These are phyloP conservation scores for Neurospora sp. DNA, from an alignment of 2,329 filamentous ascomycete genomes.

Conservation along the genomic window DNA sequence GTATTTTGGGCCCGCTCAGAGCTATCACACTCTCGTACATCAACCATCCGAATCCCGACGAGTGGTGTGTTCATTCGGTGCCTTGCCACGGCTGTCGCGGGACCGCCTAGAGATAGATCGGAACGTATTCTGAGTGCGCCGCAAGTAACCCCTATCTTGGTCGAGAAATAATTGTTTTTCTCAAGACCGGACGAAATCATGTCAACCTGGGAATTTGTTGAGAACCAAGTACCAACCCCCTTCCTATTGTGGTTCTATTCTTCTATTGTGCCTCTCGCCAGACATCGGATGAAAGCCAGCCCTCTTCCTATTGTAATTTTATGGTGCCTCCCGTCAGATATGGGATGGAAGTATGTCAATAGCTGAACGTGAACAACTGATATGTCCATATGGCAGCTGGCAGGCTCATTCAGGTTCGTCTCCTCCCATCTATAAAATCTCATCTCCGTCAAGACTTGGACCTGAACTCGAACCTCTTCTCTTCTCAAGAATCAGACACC, in stretches of 20 bases:
- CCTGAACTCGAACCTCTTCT: not conserved
- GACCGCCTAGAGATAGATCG: no score
- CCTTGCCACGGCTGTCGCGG: no score
- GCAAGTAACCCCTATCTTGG: no score
- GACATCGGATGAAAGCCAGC: not conserved
- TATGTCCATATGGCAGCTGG: not conserved
- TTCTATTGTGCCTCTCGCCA: not conserved
- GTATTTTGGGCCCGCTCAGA: no score
- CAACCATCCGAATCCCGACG: no score
- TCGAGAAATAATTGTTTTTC: no score
- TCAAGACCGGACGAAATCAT: no score
- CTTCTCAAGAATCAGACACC: not conserved
- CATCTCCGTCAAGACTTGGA: not conserved
- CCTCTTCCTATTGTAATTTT: no score
- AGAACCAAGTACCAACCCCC: not conserved
- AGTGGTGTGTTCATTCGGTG: no score
- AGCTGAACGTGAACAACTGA: not conserved
- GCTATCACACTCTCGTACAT: no score
- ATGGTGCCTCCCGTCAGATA: not conserved
- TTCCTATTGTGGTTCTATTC: not conserved
- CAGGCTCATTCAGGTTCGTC: not conserved
- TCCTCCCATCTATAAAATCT: not conserved
- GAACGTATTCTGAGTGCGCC: no score
- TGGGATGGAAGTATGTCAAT: not conserved
- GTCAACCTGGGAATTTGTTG: no score